Evolutionary conservation across 2,329 filamentous ascomycete species (phyloP), one percentile per base, ranked within the genome.

Genomic region (Aureobasidium sp.): DNA sequence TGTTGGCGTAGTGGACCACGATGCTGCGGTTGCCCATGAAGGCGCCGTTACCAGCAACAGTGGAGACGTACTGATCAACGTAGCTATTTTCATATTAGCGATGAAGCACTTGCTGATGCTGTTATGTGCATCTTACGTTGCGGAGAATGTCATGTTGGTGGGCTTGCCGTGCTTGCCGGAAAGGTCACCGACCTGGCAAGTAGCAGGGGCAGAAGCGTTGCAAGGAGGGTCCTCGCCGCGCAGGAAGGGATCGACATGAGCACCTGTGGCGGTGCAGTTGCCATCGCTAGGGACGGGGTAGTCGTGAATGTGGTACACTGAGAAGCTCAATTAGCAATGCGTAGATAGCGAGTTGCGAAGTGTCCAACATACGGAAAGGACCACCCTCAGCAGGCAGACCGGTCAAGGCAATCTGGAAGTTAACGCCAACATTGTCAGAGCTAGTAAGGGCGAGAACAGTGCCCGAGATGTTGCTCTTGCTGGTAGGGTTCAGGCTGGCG

Each of bases 171-270:
- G 78, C 77, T 93, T 93, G 71, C 89, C 89, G 68, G 84, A 83
- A 62, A 92, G 78, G 72, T 93, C 89, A 66, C 90, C 89, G 12
- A 89, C 84, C 75, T 93, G 84, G 77, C 89, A 94, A 10, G 83
- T 85, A 65, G 82, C 74, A 8, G 86, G 86, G 7, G 76, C 70
- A 10, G 71, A 67, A 12, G 75, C 41, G 69, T 90, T 79, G 75
- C 89, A 93, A 5, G 81, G 68, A 5, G 85, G 78, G 1, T 74
- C 74, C 70, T 90, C 84, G 65, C 84, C 84, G 56, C 87, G 86
- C 55, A 79, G 71, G 72, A 81, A 89, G 20, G 89, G 89, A 70
- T 92, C 88, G 13, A 91, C 81, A 70, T 93, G 89, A 2, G 78
- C 83, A 4, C 83, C 77, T 1, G 89, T 87, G 5, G 74, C 73